Evolutionary conservation across 345 rosid genomes (phyloP).

Genomic region (Passiflora organensis): DNA sequence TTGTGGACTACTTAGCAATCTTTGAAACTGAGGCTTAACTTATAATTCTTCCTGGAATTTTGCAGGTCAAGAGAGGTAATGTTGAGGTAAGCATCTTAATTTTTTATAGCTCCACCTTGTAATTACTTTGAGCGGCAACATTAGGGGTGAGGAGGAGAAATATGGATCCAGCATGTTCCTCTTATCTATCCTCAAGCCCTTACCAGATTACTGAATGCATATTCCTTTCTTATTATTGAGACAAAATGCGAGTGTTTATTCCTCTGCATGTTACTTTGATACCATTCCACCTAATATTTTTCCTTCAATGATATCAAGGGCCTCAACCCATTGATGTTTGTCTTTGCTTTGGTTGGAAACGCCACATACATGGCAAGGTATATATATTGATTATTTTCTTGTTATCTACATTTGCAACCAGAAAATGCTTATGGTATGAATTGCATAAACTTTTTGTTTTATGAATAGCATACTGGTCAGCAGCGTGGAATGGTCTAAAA

Average conservation of each 20-base stretch:
- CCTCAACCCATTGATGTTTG: constrained; percentile 76
- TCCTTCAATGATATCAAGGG: constrained; percentile 44
- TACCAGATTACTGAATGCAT: not conserved
- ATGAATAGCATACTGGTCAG: constrained; percentile 54
- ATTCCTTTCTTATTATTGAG: too few species aligned
- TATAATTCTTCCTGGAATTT: not conserved
- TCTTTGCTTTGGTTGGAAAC: constrained; percentile 78
- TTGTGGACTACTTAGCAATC: too few species aligned
- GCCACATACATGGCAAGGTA: constrained; percentile 78
- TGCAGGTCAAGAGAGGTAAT: constrained; percentile 76
- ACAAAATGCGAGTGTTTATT: too few species aligned
- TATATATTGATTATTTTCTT: not conserved
- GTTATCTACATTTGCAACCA: not conserved
- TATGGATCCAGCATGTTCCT: not conserved
- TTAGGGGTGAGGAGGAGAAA: too few species aligned
- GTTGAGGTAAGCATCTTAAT: constrained; percentile 53
- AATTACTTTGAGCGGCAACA: not conserved
- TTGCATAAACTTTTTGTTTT: not conserved
- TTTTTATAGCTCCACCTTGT: not conserved
- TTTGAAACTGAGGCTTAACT: too few species aligned
- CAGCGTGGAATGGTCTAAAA: constrained; percentile 55
- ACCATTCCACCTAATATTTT: constrained; percentile 5
- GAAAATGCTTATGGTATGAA: too few species aligned
- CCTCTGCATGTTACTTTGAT: too few species aligned
- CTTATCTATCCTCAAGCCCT: not conserved